phyloP scores from a whole-genome alignment of 495 filamentous ascomycete species.

The Tuber brumale region DNA sequence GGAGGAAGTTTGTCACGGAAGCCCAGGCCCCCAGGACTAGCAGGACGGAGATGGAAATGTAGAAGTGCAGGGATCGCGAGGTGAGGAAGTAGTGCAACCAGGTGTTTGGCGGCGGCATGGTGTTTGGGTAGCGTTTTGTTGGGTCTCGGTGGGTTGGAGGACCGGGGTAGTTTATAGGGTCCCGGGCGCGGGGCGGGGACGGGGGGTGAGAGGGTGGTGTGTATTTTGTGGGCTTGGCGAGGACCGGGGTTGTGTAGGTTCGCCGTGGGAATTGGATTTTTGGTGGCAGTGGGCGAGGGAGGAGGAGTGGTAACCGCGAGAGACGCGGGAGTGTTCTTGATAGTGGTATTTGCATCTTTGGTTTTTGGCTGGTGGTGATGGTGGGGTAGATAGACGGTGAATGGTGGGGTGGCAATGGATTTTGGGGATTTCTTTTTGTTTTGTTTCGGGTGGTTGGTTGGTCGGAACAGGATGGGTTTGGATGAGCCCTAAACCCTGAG shows the following conservation, averaged over 20 bases:
- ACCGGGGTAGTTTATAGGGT: conserved; percentile 39
- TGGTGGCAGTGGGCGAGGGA: not conserved
- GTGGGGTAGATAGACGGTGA: not conserved
- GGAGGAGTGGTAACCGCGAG: not conserved
- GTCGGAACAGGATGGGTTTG: not conserved
- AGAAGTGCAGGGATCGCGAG: conserved; percentile 40
- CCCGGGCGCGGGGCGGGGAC: conserved; percentile 16
- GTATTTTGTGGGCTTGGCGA: conserved; percentile 41
- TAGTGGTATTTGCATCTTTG: not conserved
- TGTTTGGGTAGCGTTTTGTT: conserved; percentile 33
- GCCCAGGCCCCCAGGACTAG: conserved; percentile 22
- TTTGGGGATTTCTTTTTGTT: not conserved
- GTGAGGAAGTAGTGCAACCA: conserved; percentile 33
- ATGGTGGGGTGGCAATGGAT: not conserved
- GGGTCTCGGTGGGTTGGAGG: conserved; percentile 24
- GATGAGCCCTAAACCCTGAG: not conserved
- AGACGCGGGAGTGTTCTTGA: not conserved
- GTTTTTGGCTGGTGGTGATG: not conserved
- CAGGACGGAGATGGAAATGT: conserved; percentile 38
- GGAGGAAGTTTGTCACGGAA: conserved; percentile 29
- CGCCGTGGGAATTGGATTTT: not conserved
- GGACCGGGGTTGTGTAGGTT: conserved; percentile 2
- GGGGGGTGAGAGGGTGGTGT: conserved; percentile 37
- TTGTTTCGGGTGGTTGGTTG: not conserved
- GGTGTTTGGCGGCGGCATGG: conserved; percentile 39